These are phyloP conservation scores for Pterocarpus macrocarpus DNA, from an alignment of 306 rosid genomes.

Conservation along the genomic window DNA sequence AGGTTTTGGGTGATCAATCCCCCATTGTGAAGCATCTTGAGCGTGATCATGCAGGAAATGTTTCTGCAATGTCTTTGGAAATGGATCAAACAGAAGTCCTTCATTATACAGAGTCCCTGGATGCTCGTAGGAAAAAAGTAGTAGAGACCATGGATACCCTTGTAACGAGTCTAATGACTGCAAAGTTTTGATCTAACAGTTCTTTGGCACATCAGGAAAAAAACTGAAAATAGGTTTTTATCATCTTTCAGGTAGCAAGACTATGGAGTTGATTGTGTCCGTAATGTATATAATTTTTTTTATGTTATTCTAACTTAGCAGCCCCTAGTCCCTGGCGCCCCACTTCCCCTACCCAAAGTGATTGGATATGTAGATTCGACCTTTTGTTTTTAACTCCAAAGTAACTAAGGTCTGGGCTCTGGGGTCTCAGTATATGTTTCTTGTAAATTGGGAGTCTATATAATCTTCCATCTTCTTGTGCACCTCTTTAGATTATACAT, in stretches of 20 bases:
- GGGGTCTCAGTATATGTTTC: too few species aligned
- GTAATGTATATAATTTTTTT: neutral
- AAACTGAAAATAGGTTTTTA: neutral
- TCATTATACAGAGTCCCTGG: conserved; percentile 51
- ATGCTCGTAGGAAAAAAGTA: conserved; percentile 50
- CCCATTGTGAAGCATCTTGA: conserved; percentile 50
- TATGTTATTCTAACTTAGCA: neutral
- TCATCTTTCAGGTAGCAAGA: conserved; percentile 4
- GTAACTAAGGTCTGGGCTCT: too few species aligned
- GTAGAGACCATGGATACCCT: conserved; percentile 54
- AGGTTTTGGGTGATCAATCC: conserved; percentile 58
- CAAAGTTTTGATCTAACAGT: conserved; percentile 14
- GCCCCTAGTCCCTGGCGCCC: too few species aligned
- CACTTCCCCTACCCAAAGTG: too few species aligned
- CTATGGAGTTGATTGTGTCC: neutral
- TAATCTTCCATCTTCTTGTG: too few species aligned
- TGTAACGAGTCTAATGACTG: conserved; percentile 10
- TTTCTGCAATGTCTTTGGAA: conserved; percentile 58
- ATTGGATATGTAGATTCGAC: too few species aligned
- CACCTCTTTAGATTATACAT: too few species aligned
- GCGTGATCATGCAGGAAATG: conserved; percentile 51
- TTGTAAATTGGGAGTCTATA: too few species aligned
- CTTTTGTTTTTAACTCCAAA: too few species aligned
- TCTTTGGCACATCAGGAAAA: neutral
- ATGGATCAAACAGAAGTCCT: conserved; percentile 53